These are phyloP conservation scores for Calocera viscosa DNA, from an alignment of 768 basidiomycete species.

Conservation along the genomic window DNA sequence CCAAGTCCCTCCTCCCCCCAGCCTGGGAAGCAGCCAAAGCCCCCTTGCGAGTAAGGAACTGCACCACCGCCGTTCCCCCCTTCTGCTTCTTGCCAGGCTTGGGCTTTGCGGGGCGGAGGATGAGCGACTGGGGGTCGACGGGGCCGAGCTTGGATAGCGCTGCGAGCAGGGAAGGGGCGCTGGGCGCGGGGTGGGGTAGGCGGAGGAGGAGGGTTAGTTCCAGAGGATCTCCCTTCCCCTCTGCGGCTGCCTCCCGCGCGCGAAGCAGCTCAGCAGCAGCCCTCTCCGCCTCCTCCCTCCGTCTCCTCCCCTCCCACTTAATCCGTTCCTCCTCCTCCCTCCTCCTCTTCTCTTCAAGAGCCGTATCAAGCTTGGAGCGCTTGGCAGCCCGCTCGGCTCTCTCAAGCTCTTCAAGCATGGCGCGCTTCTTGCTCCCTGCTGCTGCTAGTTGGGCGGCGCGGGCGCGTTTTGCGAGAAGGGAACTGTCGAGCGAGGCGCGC, in stretches of 20 bases:
- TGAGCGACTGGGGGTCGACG: conserved; percentile 51
- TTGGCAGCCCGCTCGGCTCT: conserved; percentile 65
- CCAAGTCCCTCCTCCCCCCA: conserved; percentile 35
- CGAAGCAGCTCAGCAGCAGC: conserved; percentile 28
- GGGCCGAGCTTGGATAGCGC: conserved; percentile 46
- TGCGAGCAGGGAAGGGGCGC: background rate
- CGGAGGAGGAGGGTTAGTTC: conserved; percentile 3
- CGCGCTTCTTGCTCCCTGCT: conserved; percentile 62
- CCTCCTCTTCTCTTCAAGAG: conserved; percentile 39
- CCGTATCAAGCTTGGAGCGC: conserved; percentile 51
- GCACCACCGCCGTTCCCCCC: conserved; percentile 56
- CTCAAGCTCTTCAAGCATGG: conserved; percentile 63
- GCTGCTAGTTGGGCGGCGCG: conserved; percentile 54
- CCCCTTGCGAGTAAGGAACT: conserved; percentile 61
- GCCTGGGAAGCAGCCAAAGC: conserved; percentile 67
- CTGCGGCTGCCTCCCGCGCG: conserved; percentile 37
- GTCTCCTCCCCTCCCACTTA: conserved; percentile 54
- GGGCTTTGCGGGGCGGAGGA: conserved; percentile 50
- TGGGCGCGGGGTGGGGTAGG: background rate
- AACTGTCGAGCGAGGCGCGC: conserved; percentile 66
- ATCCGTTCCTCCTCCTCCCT: conserved; percentile 57
- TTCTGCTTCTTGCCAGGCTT: conserved; percentile 37
- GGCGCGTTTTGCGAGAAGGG: conserved; percentile 56
- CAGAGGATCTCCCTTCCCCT: conserved; percentile 24
- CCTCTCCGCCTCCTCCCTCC: conserved; percentile 44